Percentiles rank a stretch among this genome's conserved stretches.
Conservation (phyloP, 495 filamentous ascomycete genomes). For the Xylaria longipes region DNA sequence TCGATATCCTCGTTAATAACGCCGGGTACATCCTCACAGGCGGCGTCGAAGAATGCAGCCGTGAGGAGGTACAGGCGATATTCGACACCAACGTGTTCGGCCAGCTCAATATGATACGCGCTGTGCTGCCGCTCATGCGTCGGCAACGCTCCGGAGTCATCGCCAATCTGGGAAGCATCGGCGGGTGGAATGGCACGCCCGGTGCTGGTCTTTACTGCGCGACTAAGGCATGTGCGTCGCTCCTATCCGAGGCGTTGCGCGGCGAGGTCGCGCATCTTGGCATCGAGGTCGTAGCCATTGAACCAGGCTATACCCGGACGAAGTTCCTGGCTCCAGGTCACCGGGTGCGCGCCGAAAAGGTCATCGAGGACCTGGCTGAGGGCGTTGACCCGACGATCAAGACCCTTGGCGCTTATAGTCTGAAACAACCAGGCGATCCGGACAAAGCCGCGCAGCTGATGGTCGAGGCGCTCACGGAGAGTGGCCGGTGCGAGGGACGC, state of each 20-base stretch:
- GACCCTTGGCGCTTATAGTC: neutral
- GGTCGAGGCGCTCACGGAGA: neutral
- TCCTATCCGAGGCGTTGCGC: neutral
- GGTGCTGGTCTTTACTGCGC: conserved; percentile 3
- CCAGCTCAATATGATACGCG: conserved; percentile 52
- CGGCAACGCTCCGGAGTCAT: neutral
- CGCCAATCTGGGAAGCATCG: neutral
- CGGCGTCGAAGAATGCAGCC: conserved; percentile 27
- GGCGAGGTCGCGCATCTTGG: conserved; percentile 7
- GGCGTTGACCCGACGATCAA: neutral
- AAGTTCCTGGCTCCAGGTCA: neutral
- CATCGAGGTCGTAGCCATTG: neutral
- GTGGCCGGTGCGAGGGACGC: neutral
- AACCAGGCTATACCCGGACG: neutral
- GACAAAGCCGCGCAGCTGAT: neutral
- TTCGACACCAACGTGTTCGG: conserved; percentile 59
- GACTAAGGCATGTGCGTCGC: neutral
- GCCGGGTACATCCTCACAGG: neutral
- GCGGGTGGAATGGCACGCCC: neutral
- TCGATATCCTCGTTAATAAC: conserved; percentile 4
- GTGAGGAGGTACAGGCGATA: conserved; percentile 41
- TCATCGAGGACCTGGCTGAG: neutral
- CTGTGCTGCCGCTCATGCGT: conserved; percentile 46
- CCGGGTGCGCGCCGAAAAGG: neutral
- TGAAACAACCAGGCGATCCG: conserved; percentile 4